Percentiles rank a stretch among this genome's conserved stretches.
phyloP scores from a whole-genome alignment of 352 stramenopile species.

The Phytopythium helicoides region DNA sequence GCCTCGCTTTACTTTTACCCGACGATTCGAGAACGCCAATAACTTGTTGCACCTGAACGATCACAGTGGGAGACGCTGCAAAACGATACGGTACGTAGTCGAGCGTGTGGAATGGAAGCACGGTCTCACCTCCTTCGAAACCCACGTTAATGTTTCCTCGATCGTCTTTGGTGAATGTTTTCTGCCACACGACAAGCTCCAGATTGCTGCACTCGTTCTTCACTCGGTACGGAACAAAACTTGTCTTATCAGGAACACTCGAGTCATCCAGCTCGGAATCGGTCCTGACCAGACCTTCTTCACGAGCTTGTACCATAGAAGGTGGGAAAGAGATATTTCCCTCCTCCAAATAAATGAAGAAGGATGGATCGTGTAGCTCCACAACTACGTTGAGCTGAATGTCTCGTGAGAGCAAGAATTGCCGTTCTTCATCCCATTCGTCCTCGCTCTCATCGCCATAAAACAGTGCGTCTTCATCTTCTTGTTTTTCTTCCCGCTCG shows the following conservation, averaged over 20 bases:
- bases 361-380: slow-evolving; percentile 77
- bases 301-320: slow-evolving; percentile 7
- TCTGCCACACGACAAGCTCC: slow-evolving; percentile 79
- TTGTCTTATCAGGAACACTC: slow-evolving; percentile 3
- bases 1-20: slow-evolving; percentile 1
- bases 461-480: slow-evolving; percentile 26
- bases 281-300: slow-evolving; percentile 1
- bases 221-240: slow-evolving; percentile 75
- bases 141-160: slow-evolving; percentile 37
- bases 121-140: slow-evolving; percentile 64
- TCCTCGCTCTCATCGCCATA: slow-evolving; percentile 42
- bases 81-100: slow-evolving; percentile 80
- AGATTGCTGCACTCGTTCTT: slow-evolving; percentile 84
- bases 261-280: slow-evolving; percentile 15
- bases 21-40: slow-evolving; percentile 16
- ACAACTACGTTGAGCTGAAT: slow-evolving; percentile 75
- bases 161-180: slow-evolving; percentile 56
- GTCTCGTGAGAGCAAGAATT: slow-evolving; percentile 23
- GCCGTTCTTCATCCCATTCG: slow-evolving; percentile 2
- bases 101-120: slow-evolving; percentile 77
- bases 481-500: slow-evolving; percentile 16
- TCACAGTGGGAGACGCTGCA: slow-evolving; percentile 55
- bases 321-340: slow-evolving; percentile 22
- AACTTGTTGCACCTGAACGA: slow-evolving; percentile 74
- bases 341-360: slow-evolving; percentile 62